phyloP scores from a whole-genome alignment of 176 grass and related monocot species.

The Zizania latifolia region DNA sequence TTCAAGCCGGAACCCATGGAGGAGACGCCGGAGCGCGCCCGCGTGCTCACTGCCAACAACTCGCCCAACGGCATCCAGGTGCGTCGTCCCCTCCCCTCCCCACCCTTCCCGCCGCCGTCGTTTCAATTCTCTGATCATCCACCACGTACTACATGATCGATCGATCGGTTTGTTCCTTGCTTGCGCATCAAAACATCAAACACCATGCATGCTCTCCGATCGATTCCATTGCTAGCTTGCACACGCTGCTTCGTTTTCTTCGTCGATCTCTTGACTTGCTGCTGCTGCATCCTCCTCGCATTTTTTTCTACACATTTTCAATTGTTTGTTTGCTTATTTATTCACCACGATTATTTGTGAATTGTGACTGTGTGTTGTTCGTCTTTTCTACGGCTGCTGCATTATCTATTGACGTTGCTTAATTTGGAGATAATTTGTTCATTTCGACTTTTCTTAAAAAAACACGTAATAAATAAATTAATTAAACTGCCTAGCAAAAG shows the following conservation, averaged over 20 bases:
- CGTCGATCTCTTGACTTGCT: not conserved
- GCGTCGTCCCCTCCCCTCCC: too few relatives aligned
- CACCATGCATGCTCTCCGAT: not conserved
- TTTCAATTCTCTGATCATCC: not conserved
- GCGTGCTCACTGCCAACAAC: conserved; percentile 45
- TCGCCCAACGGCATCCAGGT: conserved; percentile 98
- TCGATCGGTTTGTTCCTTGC: not conserved
- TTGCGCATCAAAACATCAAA: not conserved
- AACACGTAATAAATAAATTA: too few relatives aligned
- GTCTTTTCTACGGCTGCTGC: not conserved
- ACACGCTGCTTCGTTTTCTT: not conserved
- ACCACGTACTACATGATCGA: not conserved
- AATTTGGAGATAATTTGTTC: not conserved
- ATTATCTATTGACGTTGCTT: not conserved
- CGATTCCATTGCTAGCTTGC: not conserved
- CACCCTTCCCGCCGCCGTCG: not conserved
- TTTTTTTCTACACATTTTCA: not conserved
- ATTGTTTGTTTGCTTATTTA: too few relatives aligned
- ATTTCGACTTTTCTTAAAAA: not conserved
- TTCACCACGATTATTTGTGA: not conserved
- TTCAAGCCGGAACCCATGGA: conserved; percentile 35
- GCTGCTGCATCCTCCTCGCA: not conserved
- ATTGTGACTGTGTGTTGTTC: not conserved
- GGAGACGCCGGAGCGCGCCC: conserved; percentile 30
- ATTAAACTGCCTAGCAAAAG: not conserved